Percentiles rank a stretch among this genome's conserved stretches.
These are phyloP conservation scores for Lolium multiflorum DNA, from an alignment of 176 grass and related monocot genomes.

Conservation along the genomic window DNA sequence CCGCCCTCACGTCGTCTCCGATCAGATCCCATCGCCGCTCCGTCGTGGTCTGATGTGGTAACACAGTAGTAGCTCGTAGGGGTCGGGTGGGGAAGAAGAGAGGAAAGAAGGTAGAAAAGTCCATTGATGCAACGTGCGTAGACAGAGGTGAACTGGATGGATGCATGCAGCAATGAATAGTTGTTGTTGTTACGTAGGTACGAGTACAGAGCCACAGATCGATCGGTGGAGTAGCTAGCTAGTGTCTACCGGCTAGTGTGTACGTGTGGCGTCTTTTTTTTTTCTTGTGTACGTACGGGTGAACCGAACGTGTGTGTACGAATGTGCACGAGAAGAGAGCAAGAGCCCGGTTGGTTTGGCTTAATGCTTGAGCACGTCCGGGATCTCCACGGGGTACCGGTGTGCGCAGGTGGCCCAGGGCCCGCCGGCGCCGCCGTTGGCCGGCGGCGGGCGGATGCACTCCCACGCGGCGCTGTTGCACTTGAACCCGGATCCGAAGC, in stretches of 20 bases:
- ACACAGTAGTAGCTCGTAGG: not conserved
- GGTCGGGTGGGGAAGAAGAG: not conserved
- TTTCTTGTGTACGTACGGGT: not conserved
- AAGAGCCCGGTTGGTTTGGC: not conserved
- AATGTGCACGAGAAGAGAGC: conserved; percentile 8
- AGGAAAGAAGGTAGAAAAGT: not conserved
- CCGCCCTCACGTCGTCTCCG: not conserved
- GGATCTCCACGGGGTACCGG: conserved; percentile 63
- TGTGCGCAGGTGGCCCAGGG: conserved; percentile 58
- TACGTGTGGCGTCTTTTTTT: not conserved
- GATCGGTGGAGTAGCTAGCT: not conserved
- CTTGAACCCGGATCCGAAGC: conserved; percentile 84
- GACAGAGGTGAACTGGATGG: not conserved
- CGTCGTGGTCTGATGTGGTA: not conserved
- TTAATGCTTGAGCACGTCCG: conserved; percentile 63
- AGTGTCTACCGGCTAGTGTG: not conserved
- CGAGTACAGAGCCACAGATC: not conserved
- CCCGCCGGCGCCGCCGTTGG: conserved; percentile 41
- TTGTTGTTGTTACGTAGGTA: conserved; percentile 16
- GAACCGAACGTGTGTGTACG: conserved; percentile 8
- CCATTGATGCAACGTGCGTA: conserved; percentile 1
- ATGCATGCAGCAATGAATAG: conserved; percentile 12
- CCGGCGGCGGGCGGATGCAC: conserved; percentile 48
- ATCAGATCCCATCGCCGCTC: not conserved
- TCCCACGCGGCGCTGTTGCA: conserved; percentile 93